Evolutionary conservation across 148 eudicot species (phyloP), one percentile per base, ranked within the genome.

Genomic region (Fagopyrum tataricum): DNA sequence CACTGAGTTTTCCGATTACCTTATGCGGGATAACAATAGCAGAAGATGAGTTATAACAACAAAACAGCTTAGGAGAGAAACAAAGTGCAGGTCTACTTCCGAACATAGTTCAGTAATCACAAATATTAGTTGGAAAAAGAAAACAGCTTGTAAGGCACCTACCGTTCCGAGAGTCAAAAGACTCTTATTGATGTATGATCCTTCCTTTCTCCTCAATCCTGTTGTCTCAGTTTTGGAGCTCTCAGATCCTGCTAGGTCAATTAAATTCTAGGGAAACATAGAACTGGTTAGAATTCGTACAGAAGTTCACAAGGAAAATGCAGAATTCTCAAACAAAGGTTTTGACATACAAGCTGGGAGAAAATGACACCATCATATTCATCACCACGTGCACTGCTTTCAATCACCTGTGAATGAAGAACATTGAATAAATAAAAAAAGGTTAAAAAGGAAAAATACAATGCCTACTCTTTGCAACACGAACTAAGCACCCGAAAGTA

Each of bases 211-310:
- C 75, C 96, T 78, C 77, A 90, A 74, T 44, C 96, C 96, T 21
- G 83, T 84, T n/a, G 96, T 90, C 82, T 85, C 92, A 52, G 90
- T 82, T 81, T 90, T 90, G 62, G 96, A 90, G 85, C 92, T 90
- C 79, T 90, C 96, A 42, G 96, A 90, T 56, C 92, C 92, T 73
- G 96, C 96, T 82, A 90, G 77, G 76, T 90, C 92, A 73, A 90
- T 90, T 77, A 90, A 76, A 85, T 90, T 83, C 92, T 90, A 81
- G 79, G 80, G 74, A 71, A 49, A 74, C 24, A 55, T 39, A 40
- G 51, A 68, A 49, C 6, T 40, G 39, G 7, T 47, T 23, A 14
- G 20, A 20, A 21, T 46, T 17, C 1, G 23, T 52, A 43, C 40
- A 77, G 64, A 62, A 48, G 11, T 64, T 64, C 44, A 31, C 44